phyloP scores from a whole-genome alignment of 345 rosid species.

The Syzygium jambos region DNA sequence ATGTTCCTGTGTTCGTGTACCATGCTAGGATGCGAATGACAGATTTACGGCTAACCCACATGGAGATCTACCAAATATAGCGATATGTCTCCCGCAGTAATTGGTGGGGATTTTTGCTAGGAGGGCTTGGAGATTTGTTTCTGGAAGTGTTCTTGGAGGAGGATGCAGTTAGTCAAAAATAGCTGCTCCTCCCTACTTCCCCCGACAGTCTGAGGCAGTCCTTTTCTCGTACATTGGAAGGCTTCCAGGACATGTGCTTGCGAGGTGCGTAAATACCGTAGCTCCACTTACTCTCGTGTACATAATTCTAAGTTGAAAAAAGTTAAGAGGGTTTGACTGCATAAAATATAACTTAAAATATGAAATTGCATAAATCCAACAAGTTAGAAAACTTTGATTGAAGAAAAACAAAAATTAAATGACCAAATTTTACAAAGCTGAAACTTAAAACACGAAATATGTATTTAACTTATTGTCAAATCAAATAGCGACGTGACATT shows the following conservation, averaged over 20 bases:
- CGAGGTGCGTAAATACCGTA: background rate
- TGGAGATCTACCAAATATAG: background rate
- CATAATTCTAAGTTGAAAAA: background rate
- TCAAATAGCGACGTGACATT: background rate
- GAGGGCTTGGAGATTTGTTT: background rate
- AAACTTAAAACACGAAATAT: background rate
- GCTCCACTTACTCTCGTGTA: background rate
- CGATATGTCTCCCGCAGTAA: background rate
- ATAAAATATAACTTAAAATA: background rate
- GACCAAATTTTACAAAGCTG: background rate
- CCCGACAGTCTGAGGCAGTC: background rate
- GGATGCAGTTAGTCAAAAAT: background rate
- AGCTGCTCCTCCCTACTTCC: background rate
- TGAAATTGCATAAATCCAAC: background rate
- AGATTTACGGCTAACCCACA: background rate
- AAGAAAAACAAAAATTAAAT: background rate
- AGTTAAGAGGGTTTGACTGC: background rate
- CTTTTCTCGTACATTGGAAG: background rate
- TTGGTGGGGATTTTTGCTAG: background rate
- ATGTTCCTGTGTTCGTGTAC: background rate
- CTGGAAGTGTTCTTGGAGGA: background rate
- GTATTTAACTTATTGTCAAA: background rate
- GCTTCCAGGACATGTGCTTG: background rate
- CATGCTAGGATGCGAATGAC: background rate
- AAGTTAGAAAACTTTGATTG: background rate